phyloP scores from a whole-genome alignment of 2,329 filamentous ascomycete species.

The Sporothrix dimorphospora region DNA sequence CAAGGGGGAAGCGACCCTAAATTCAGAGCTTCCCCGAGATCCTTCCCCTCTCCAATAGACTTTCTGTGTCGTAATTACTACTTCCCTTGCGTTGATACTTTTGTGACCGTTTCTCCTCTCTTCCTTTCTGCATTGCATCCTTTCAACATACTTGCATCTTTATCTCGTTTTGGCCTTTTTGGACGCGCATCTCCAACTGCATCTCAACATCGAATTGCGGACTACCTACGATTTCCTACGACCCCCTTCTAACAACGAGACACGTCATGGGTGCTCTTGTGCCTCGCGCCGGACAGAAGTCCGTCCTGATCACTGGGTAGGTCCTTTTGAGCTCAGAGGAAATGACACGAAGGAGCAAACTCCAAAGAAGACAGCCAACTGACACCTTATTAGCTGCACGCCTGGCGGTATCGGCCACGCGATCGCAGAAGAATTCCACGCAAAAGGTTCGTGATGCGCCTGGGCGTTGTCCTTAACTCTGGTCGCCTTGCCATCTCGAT shows the following conservation, averaged over 20 bases:
- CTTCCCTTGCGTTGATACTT: background rate
- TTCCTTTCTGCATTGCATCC: background rate
- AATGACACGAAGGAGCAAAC: background rate
- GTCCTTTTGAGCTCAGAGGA: slow-evolving; percentile 16
- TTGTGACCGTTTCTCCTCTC: background rate
- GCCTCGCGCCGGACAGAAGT: slow-evolving; percentile 43
- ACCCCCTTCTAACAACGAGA: background rate
- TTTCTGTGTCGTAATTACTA: background rate
- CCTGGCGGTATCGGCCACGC: slow-evolving; percentile 62
- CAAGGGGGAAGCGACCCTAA: background rate
- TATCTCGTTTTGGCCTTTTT: background rate
- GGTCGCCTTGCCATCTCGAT: background rate
- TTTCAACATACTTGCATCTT: background rate
- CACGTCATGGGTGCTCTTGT: slow-evolving; percentile 8
- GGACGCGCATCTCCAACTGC: background rate
- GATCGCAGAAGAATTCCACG: slow-evolving; percentile 57
- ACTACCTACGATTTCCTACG: background rate
- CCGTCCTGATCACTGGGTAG: slow-evolving; percentile 56
- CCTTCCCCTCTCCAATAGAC: background rate
- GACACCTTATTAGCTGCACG: slow-evolving; percentile 50
- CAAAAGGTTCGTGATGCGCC: slow-evolving; percentile 46
- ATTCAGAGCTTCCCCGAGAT: background rate
- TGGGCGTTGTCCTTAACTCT: background rate
- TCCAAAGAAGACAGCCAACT: background rate
- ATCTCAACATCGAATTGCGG: background rate